Evolutionary conservation across 768 basidiomycete species (phyloP).

Genomic region (Pisolithus tinctorius): DNA sequence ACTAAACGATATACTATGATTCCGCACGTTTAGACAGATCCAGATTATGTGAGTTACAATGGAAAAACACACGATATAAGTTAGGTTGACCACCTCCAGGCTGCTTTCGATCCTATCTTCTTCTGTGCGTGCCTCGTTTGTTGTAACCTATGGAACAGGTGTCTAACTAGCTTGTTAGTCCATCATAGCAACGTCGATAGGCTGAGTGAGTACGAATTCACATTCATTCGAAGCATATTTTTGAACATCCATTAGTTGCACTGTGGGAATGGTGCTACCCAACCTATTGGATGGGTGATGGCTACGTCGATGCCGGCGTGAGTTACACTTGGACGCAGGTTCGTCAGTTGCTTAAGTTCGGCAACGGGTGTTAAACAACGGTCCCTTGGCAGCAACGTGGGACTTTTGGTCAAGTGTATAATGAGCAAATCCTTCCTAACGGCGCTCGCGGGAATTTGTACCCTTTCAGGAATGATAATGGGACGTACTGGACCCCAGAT

Average conservation of each 20-base stretch:
- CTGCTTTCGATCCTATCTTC: conserved; percentile 21
- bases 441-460: conserved; percentile 13
- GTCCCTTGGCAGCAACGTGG: conserved; percentile 9
- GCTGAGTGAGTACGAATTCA: conserved; percentile 8
- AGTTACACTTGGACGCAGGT: conserved; percentile 20
- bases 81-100: conserved; percentile 4
- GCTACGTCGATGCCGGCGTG: conserved; percentile 10
- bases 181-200: conserved; percentile 21
- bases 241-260: conserved; percentile 12
- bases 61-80: neutral
- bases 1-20: neutral
- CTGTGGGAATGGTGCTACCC: conserved; percentile 26
- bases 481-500: conserved; percentile 19
- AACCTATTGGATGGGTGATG: conserved; percentile 22
- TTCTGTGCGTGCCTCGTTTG: conserved; percentile 10
- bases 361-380: neutral
- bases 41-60: conserved; percentile 17
- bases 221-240: neutral
- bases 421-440: conserved; percentile 13
- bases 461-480: conserved; percentile 20
- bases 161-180: conserved; percentile 8
- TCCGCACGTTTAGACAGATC: conserved; percentile 5
- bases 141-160: neutral
- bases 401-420: conserved; percentile 18
- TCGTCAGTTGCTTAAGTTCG: neutral